phyloP scores from a whole-genome alignment of 2,329 filamentous ascomycete species.

The Calonectria crousiana region DNA sequence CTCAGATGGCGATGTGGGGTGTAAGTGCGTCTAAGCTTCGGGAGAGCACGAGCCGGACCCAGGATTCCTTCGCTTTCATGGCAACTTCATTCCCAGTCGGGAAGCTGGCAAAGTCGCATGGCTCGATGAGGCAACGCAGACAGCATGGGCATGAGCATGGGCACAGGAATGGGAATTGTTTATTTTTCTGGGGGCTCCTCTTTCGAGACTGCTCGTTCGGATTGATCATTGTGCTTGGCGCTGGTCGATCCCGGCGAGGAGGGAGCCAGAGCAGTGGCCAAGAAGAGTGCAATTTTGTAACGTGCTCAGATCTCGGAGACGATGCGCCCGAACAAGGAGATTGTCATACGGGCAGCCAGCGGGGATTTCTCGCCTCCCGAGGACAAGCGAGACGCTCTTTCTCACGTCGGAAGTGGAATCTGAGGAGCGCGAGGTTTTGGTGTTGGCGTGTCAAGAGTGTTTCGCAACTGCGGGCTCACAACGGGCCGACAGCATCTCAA shows the following conservation, averaged over 20 bases:
- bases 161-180: not conserved
- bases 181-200: not conserved
- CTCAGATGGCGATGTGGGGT: slow-evolving; percentile 4
- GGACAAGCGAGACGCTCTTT: not conserved
- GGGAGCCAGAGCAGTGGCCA: not conserved
- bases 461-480: slow-evolving; percentile 19
- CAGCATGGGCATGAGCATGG: not conserved
- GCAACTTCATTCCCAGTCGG: not conserved
- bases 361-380: not conserved
- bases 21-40: not conserved
- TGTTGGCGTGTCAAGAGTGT: slow-evolving; percentile 20
- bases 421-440: not conserved
- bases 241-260: not conserved
- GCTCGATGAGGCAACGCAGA: not conserved
- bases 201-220: not conserved
- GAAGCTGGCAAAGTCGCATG: not conserved
- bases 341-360: not conserved
- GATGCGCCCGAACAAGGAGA: not conserved
- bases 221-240: not conserved
- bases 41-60: slow-evolving; percentile 3
- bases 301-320: not conserved
- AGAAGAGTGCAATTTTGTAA: not conserved
- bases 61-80: not conserved
- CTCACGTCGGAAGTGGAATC: not conserved
- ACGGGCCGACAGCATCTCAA: slow-evolving; percentile 6